These are phyloP conservation scores for Pseudozyma hubeiensis DNA, from an alignment of 1,284 basidiomycete genomes.

Conservation along the genomic window DNA sequence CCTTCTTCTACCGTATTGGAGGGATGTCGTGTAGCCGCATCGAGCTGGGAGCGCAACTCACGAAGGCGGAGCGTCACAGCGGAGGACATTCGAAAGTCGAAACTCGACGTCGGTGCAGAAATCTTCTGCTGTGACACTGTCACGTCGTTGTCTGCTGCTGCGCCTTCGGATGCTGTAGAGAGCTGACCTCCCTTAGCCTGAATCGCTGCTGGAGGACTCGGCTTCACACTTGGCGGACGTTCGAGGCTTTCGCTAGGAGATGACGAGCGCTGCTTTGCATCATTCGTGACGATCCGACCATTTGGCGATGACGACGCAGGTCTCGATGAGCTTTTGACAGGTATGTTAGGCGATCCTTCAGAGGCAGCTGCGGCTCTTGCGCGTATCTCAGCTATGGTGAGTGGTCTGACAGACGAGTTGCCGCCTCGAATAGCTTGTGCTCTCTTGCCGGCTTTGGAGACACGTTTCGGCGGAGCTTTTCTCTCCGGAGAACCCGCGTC, in stretches of 20 bases:
- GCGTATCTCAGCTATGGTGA: constrained; percentile 40
- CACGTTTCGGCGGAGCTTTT: constrained; percentile 20
- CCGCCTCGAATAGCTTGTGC: constrained; percentile 37
- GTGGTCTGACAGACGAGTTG: constrained; percentile 19
- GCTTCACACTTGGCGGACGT: neutral
- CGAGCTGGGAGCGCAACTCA: constrained; percentile 43
- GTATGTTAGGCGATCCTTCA: neutral
- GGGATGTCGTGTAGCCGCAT: constrained; percentile 26
- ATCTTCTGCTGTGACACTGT: neutral
- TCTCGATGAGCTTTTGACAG: neutral
- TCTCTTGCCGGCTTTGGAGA: constrained; percentile 31
- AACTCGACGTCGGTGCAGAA: constrained; percentile 9
- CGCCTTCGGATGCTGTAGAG: neutral
- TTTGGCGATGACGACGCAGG: neutral
- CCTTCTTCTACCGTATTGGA: neutral
- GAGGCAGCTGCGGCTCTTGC: constrained; percentile 25
- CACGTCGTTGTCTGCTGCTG: neutral
- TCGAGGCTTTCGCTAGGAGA: neutral
- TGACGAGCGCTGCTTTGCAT: neutral
- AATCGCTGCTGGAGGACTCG: too few species aligned
- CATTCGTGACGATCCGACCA: too few species aligned
- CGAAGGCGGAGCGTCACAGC: constrained; percentile 66
- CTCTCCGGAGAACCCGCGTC: constrained; percentile 7
- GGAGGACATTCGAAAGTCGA: constrained; percentile 40
- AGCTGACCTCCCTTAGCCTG: neutral